phyloP scores from a whole-genome alignment of 805 yeast species.

The Metschnikowia peoriensis region DNA sequence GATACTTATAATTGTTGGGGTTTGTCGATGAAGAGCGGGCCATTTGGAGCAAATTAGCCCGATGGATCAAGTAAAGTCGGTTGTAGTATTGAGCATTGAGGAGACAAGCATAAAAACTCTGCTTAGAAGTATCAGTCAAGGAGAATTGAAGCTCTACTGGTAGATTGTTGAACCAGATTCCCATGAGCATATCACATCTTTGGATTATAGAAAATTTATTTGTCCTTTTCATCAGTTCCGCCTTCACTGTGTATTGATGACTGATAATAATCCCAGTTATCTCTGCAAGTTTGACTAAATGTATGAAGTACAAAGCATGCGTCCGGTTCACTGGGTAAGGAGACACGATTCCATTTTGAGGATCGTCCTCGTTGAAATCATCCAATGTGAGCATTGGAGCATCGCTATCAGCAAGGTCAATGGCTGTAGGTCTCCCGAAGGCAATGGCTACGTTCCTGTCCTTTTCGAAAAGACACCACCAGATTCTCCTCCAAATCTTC shows the following conservation, averaged over 20 bases:
- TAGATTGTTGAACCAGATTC: conserved; percentile 68
- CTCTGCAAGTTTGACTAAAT: conserved; percentile 64
- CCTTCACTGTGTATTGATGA: conserved; percentile 69
- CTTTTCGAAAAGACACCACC: conserved; percentile 76
- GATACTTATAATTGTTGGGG: conserved; percentile 50
- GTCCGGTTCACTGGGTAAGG: conserved; percentile 46
- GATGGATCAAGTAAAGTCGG: conserved; percentile 65
- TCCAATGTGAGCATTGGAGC: conserved; percentile 67
- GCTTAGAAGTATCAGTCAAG: conserved; percentile 52
- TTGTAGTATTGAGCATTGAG: conserved; percentile 71
- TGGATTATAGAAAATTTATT: conserved; percentile 46
- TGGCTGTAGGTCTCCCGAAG: conserved; percentile 68
- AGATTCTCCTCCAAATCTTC: conserved; percentile 61
- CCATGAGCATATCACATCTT: conserved; percentile 75
- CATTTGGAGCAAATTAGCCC: conserved; percentile 61
- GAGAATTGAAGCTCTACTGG: conserved; percentile 63
- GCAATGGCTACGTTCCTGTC: conserved; percentile 71
- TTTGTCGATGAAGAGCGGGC: conserved; percentile 39
- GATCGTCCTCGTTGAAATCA: conserved; percentile 59
- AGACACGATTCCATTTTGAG: conserved; percentile 32
- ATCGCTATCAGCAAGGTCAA: conserved; percentile 71
- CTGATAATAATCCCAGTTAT: conserved; percentile 66
- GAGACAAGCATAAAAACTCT: conserved; percentile 55
- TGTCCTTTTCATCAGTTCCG: conserved; percentile 51
- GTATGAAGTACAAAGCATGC: conserved; percentile 59